Base-by-base conservation (phyloP, 1,139 yeast species). In the Zygosaccharomyces pseudobailii region DNA sequence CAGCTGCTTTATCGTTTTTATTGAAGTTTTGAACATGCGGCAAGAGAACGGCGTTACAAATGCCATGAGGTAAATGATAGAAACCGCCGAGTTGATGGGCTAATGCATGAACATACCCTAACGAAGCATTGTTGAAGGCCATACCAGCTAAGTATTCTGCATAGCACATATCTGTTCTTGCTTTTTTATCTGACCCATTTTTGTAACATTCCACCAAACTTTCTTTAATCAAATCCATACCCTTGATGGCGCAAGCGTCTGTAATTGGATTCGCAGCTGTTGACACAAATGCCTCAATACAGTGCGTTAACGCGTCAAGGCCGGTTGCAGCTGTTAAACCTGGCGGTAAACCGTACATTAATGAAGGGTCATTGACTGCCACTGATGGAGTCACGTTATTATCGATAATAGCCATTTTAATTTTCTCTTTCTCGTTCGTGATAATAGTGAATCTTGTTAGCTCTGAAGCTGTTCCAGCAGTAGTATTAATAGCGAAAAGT, bases 401-500 rank as follows among this genome's bases (percentile, higher is more conserved):
- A 28, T 55, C 57, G 42, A 55, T 54, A 42, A 55, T 54, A 34
- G 58, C 58, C 58, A 55, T 55, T 45, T 55, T 54, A 21, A 50
- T 45, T 47, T 52, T 55, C 43, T 53, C 48, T 30, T 40, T 55
- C 25, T 52, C 57, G 34, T 55, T 51, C 19, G 57, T 45, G 38
- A 54, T 55, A 45, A 55, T 55, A 38, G 58, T 54, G 48, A 55
- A 55, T 33, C 75, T 74, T 2, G 76, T 72, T 42, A 75, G 71
- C 51, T 73, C 75, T 3, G 75, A 71, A 25, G 74, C 75, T 19
- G 74, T 71, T 34, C 74, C 74, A 6, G 74, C 73, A n/a, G 74
- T 71, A 21, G 74, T 71, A 36, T 73, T 73, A 36, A 71, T 66
- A 6, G 76, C 75, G 46, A 72, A 68, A 51, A 72, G 54, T 4